phyloP scores from a whole-genome alignment of 805 yeast species.

The Yamadazyma olivae region DNA sequence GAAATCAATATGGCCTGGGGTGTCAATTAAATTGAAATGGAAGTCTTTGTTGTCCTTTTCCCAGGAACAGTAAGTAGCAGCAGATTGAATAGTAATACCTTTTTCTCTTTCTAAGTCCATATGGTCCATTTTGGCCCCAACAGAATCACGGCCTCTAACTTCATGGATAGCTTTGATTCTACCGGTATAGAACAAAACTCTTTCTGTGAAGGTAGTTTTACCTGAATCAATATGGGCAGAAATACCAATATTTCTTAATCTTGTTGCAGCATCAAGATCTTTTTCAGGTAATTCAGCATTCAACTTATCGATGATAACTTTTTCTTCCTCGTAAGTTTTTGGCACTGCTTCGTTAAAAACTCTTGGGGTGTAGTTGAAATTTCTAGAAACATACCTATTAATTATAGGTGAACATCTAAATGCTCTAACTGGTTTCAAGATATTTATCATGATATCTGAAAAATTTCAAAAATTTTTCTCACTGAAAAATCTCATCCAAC shows the following conservation, averaged over 20 bases:
- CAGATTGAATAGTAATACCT: slow-evolving; percentile 98
- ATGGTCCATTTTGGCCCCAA: slow-evolving; percentile 99
- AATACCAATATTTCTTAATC: slow-evolving; percentile 91
- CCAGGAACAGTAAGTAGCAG: slow-evolving; percentile 99
- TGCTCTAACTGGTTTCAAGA: not conserved
- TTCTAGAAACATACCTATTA: not conserved
- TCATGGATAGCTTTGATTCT: slow-evolving; percentile 96
- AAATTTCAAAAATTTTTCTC: no score
- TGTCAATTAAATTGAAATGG: slow-evolving; percentile 93
- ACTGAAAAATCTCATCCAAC: no score
- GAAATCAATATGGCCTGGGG: slow-evolving; percentile 99
- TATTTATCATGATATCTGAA: not conserved
- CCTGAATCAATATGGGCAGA: slow-evolving; percentile 99
- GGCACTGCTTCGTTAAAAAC: slow-evolving; percentile 20
- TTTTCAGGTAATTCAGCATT: slow-evolving; percentile 44
- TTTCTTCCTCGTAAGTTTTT: slow-evolving; percentile 67
- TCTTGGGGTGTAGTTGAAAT: slow-evolving; percentile 2
- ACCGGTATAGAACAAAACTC: slow-evolving; percentile 94
- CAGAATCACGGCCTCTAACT: slow-evolving; percentile 94
- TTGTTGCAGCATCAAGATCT: slow-evolving; percentile 50
- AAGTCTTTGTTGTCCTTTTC: slow-evolving; percentile 63
- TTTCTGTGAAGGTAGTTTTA: slow-evolving; percentile 96
- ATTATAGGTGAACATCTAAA: no score
- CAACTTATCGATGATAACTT: slow-evolving; percentile 61
- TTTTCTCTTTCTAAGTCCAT: slow-evolving; percentile 98